A percentile compares a stretch with the other conserved stretches of the same genome.
Conservation (phyloP, 2,329 filamentous ascomycete genomes). For the Akanthomyces uredinophilus region DNA sequence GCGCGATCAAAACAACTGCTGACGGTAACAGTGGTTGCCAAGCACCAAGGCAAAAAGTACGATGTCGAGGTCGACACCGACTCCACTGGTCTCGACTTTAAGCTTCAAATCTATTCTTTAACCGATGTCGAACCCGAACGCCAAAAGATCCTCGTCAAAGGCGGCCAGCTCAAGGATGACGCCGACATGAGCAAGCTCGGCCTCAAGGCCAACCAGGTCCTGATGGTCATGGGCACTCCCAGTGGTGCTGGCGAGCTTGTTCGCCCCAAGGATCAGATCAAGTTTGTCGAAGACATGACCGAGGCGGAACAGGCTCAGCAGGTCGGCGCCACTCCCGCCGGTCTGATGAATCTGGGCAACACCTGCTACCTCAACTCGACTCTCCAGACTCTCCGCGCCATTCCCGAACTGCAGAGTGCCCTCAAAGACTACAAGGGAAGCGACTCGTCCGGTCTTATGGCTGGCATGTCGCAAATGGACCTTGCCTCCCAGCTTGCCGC, state of each 20-base stretch:
- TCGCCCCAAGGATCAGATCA: conserved; percentile 73
- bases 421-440: conserved; percentile 53
- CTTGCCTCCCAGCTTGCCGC: conserved; percentile 72
- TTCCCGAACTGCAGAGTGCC: conserved; percentile 84
- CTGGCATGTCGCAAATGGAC: conserved; percentile 53
- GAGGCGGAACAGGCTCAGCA: conserved; percentile 83
- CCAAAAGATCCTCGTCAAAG: conserved; percentile 93
- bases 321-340: conserved; percentile 80
- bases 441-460: conserved; percentile 33
- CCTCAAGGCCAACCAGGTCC: conserved; percentile 77
- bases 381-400: conserved; percentile 80
- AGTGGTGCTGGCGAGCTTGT: conserved; percentile 57
- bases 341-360: conserved; percentile 88
- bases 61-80: conserved; percentile 85
- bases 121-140: conserved; percentile 94
- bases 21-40: conserved; percentile 67
- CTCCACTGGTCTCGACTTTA: conserved; percentile 86
- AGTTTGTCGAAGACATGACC: conserved; percentile 96
- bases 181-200: conserved; percentile 77
- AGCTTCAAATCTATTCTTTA: conserved; percentile 89
- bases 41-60: conserved; percentile 93
- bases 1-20: background rate
- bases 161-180: conserved; percentile 92
- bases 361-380: conserved; percentile 99
- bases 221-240: conserved; percentile 97